Percentiles rank a stretch among this genome's conserved stretches.
Conservation (phyloP, 306 rosid genomes). For the Quercus variabilis region DNA sequence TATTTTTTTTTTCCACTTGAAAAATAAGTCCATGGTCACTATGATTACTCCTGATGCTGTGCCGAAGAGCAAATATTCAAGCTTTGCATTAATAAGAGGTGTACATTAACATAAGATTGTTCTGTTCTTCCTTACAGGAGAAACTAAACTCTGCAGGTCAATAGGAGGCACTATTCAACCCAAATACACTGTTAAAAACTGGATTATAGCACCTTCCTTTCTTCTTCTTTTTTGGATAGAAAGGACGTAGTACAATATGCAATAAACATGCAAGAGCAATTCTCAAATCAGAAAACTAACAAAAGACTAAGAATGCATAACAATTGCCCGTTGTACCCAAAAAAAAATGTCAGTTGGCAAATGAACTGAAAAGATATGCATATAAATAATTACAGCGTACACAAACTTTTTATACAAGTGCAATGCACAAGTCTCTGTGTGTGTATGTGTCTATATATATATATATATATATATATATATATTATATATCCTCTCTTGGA, state of each 20-base stretch:
- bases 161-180: conserved; percentile 5
- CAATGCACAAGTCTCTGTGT: neutral
- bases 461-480: too few relatives aligned
- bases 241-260: neutral
- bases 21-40: neutral
- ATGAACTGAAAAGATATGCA: neutral
- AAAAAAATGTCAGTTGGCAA: neutral
- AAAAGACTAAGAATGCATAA: neutral
- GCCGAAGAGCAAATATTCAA: neutral
- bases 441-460: too few relatives aligned
- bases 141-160: conserved; percentile 7
- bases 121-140: neutral
- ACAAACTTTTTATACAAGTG: too few relatives aligned
- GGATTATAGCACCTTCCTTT: neutral
- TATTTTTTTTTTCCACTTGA: too few relatives aligned
- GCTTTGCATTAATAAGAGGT: neutral
- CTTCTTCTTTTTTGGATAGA: too few relatives aligned
- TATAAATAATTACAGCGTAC: neutral
- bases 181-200: neutral
- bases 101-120: neutral
- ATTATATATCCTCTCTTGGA: too few relatives aligned
- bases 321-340: neutral
- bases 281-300: neutral
- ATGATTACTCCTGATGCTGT: neutral
- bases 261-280: neutral